Evolutionary conservation across 2,329 filamentous ascomycete species (phyloP).

Genomic region (Pyrenochaeta sp.): DNA sequence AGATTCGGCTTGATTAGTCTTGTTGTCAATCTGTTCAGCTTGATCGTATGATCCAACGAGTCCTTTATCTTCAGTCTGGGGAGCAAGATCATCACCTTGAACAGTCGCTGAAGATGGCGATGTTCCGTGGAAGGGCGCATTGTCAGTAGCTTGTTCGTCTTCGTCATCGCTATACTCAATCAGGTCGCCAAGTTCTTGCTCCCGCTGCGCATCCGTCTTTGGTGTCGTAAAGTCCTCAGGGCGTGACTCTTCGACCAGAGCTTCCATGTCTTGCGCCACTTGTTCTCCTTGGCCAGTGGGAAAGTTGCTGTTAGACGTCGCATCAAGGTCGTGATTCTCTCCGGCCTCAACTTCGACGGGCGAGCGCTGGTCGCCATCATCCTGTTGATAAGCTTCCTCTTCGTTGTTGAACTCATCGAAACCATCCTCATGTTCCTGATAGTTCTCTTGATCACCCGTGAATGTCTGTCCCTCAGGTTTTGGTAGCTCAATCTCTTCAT

Average conservation of each 20-base stretch:
- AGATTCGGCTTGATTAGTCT: constrained; percentile 7
- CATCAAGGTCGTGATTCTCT: no score
- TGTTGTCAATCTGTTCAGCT: constrained; percentile 3
- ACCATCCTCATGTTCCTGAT: background rate
- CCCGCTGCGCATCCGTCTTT: constrained; percentile 17
- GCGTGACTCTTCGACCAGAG: no score
- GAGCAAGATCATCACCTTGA: constrained; percentile 38
- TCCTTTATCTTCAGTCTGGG: constrained; percentile 12
- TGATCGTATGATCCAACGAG: constrained; percentile 3
- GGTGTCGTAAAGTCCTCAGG: no score
- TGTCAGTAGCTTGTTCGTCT: constrained; percentile 22
- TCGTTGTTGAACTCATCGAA: no score
- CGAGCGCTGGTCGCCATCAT: no score
- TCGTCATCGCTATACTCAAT: constrained; percentile 62
- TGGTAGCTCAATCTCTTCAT: constrained; percentile 4
- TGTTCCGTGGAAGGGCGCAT: constrained; percentile 13
- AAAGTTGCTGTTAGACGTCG: no score
- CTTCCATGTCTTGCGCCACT: no score
- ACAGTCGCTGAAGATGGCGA: constrained; percentile 45
- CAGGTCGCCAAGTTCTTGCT: constrained; percentile 49
- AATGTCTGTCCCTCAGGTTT: no score
- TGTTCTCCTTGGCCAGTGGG: no score
- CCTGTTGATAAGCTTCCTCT: no score
- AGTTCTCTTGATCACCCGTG: constrained; percentile 6
- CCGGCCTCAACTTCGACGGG: no score